phyloP scores from a whole-genome alignment of 148 eudicot species.

The Rheum nobile region DNA sequence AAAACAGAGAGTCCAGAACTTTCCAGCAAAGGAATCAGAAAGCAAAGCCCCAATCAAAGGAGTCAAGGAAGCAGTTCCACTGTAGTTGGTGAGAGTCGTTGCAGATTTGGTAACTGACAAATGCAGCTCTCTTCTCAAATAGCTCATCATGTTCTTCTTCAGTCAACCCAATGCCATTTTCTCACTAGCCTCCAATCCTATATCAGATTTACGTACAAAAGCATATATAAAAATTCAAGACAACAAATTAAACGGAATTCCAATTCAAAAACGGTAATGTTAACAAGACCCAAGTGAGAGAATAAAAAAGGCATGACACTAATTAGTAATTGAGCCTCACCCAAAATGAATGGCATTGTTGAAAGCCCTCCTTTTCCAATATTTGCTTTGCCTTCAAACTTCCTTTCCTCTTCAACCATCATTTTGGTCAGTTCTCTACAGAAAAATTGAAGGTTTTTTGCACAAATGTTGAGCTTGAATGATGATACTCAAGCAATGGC shows the following conservation, averaged over 20 bases:
- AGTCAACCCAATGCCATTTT: conserved; percentile 88
- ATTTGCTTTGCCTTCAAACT: too few relatives aligned
- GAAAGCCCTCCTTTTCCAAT: conserved; percentile 62
- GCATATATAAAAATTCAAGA: background rate
- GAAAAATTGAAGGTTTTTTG: too few relatives aligned
- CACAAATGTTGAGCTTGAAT: too few relatives aligned
- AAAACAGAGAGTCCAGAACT: conserved; percentile 69
- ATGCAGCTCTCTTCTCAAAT: conserved; percentile 57
- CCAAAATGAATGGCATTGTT: conserved; percentile 94
- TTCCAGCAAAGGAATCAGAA: conserved; percentile 62
- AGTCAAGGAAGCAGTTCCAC: conserved; percentile 69
- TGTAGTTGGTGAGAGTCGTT: conserved; percentile 78
- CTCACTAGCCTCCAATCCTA: conserved; percentile 79
- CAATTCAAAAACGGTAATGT: too few relatives aligned
- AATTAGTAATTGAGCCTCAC: too few relatives aligned
- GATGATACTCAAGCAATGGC: too few relatives aligned
- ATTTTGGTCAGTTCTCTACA: too few relatives aligned
- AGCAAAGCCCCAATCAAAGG: conserved; percentile 81
- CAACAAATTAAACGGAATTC: background rate
- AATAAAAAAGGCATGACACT: too few relatives aligned
- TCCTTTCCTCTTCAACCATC: too few relatives aligned
- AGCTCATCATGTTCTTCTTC: conserved; percentile 62
- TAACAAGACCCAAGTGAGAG: background rate
- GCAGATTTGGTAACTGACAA: conserved; percentile 80
- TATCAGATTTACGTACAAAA: background rate